Percentiles rank a stretch among this genome's conserved stretches.
Evolutionary conservation across 441 rosid genomes (phyloP).

Genomic region (Euphorbia celastroides): DNA sequence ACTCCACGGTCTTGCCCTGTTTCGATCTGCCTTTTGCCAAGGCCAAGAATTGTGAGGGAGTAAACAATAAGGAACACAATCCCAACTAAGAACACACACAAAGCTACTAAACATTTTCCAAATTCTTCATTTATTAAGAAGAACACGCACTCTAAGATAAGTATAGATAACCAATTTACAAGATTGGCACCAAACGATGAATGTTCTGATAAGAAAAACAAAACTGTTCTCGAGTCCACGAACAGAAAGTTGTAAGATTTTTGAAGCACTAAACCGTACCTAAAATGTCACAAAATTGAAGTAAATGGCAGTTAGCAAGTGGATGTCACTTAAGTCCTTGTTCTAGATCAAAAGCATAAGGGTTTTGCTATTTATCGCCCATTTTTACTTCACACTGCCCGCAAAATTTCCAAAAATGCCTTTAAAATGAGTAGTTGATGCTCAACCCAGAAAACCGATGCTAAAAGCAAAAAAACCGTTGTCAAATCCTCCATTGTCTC

Average conservation of each 20-base stretch:
- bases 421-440: too few species aligned
- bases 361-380: too few species aligned
- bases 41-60: constrained; percentile 49
- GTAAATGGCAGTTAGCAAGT: constrained; percentile 1
- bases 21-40: constrained; percentile 99
- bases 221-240: neutral
- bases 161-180: neutral
- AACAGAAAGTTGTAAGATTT: neutral
- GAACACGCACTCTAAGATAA: neutral
- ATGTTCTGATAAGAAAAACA: neutral
- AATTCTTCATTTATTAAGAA: neutral
- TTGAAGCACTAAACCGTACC: neutral
- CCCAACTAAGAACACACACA: neutral
- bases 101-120: neutral
- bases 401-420: too few species aligned
- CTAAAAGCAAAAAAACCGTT: too few species aligned
- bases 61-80: constrained; percentile 26
- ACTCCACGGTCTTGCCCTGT: constrained; percentile 87
- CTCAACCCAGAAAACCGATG: too few species aligned
- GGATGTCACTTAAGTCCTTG: neutral
- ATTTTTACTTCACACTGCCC: too few species aligned
- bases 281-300: neutral
- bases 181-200: neutral
- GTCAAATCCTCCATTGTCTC: neutral
- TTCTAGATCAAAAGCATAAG: constrained; percentile 3